Conservation (phyloP, 805 yeast species). For the Candida qinlingensis region DNA sequence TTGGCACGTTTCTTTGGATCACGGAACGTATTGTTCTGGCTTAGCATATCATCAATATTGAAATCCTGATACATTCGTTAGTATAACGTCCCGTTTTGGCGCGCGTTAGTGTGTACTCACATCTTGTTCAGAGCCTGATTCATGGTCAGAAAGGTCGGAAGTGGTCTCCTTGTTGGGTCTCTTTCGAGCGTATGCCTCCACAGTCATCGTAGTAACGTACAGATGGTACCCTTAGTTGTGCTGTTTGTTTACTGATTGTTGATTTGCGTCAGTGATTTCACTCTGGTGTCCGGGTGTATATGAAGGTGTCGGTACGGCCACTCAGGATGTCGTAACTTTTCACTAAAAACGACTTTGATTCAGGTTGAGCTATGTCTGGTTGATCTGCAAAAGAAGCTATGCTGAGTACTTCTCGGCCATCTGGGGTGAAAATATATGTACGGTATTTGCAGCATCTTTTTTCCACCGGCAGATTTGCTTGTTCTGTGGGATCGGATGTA, state of each 20-base stretch:
- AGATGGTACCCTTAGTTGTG: too few species aligned
- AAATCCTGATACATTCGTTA: slow-evolving; percentile 7
- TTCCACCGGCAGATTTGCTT: background rate
- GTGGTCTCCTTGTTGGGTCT: background rate
- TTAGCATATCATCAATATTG: slow-evolving; percentile 17
- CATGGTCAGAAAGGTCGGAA: background rate
- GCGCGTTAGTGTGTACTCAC: background rate
- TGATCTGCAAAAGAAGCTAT: too few species aligned
- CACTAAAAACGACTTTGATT: too few species aligned
- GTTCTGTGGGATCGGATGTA: background rate
- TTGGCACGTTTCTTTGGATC: slow-evolving; percentile 8
- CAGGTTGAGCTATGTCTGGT: too few species aligned
- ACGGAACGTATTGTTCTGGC: slow-evolving; percentile 10
- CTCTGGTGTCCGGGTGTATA: too few species aligned
- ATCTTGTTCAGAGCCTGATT: background rate
- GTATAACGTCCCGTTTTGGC: background rate
- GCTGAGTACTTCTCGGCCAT: background rate
- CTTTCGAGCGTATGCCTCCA: background rate
- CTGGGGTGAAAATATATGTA: background rate
- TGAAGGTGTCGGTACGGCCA: too few species aligned
- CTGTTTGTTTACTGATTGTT: too few species aligned
- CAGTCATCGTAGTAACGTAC: background rate
- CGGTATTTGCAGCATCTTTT: background rate
- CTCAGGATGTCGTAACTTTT: too few species aligned
- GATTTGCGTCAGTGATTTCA: too few species aligned